Percentiles rank a stretch among this genome's conserved stretches.
phyloP scores from a whole-genome alignment of 768 basidiomycete species.

The Xerocomus brunneocitrinus region DNA sequence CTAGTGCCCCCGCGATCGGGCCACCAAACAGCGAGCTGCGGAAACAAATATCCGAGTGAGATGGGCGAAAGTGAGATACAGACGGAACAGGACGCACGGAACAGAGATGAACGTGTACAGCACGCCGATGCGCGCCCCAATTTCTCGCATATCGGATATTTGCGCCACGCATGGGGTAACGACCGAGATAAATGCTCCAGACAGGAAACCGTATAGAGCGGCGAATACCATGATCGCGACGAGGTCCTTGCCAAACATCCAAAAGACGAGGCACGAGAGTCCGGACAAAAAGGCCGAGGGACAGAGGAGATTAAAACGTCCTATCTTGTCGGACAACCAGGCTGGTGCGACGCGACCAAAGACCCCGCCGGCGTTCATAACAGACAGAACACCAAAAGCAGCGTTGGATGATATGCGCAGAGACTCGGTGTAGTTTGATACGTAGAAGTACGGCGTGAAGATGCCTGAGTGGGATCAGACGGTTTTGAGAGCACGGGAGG shows the following conservation, averaged over 20 bases:
- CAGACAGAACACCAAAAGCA: conserved; percentile 55
- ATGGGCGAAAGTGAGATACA: background rate
- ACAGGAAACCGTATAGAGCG: conserved; percentile 56
- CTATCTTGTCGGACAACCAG: conserved; percentile 58
- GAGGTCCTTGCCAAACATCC: conserved; percentile 45
- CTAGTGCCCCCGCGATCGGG: conserved; percentile 57
- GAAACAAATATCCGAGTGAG: background rate
- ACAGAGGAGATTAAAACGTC: conserved; percentile 62
- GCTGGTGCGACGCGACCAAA: conserved; percentile 63
- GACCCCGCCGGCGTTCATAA: conserved; percentile 66
- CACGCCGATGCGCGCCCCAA: conserved; percentile 61
- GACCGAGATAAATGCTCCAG: conserved; percentile 65
- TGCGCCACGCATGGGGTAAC: conserved; percentile 65
- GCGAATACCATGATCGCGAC: conserved; percentile 48
- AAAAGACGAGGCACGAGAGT: conserved; percentile 52
- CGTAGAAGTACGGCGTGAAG: conserved; percentile 70
- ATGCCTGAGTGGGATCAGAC: conserved; percentile 41
- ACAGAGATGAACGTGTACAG: conserved; percentile 63
- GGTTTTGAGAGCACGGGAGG: background rate
- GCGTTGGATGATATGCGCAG: conserved; percentile 33
- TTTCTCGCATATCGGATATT: conserved; percentile 53
- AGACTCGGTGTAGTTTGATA: conserved; percentile 53
- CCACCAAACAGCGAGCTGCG: conserved; percentile 58
- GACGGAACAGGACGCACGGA: conserved; percentile 51
- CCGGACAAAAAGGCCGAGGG: conserved; percentile 63